phyloP scores from a whole-genome alignment of 2,329 filamentous ascomycete genomes.

The Gremmenia infestans region DNA sequence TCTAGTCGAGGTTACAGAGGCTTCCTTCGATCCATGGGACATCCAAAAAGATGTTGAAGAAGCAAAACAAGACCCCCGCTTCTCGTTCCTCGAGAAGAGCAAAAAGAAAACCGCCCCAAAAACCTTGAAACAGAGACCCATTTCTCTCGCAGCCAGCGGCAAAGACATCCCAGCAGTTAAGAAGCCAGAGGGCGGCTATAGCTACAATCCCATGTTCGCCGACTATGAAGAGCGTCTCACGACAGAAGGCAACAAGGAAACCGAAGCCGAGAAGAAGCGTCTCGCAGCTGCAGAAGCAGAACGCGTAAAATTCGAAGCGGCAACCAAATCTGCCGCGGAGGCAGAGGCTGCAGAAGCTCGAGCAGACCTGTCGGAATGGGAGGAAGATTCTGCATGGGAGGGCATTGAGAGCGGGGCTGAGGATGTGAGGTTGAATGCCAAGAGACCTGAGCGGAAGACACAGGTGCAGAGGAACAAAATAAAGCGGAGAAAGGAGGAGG shows the following conservation, averaged over 20 bases:
- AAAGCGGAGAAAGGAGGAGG: constrained; percentile 82
- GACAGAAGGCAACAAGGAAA: constrained; percentile 70
- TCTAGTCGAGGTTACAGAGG: constrained; percentile 47
- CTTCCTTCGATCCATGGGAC: constrained; percentile 77
- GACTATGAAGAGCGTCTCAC: constrained; percentile 78
- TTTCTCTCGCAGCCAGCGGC: constrained; percentile 78
- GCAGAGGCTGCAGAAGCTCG: constrained; percentile 68
- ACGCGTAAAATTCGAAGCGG: constrained; percentile 60
- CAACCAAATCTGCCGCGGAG: constrained; percentile 64
- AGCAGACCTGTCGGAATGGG: constrained; percentile 63
- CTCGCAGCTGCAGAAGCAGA: constrained; percentile 63
- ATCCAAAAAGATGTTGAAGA: constrained; percentile 41
- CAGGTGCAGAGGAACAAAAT: constrained; percentile 81
- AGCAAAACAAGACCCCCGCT: constrained; percentile 44
- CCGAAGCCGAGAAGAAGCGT: constrained; percentile 73
- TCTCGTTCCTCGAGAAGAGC: constrained; percentile 62
- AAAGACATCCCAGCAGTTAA: constrained; percentile 74
- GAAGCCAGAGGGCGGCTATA: constrained; percentile 75
- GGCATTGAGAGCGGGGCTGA: constrained; percentile 79
- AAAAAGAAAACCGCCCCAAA: constrained; percentile 65
- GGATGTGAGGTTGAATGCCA: constrained; percentile 59
- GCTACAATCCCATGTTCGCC: constrained; percentile 85
- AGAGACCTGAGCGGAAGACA: constrained; percentile 80
- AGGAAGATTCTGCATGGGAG: constrained; percentile 90
- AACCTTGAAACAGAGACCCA: constrained; percentile 70